phyloP scores from a whole-genome alignment of 2,329 filamentous ascomycete species.

The Beauveria pseudobassiana region DNA sequence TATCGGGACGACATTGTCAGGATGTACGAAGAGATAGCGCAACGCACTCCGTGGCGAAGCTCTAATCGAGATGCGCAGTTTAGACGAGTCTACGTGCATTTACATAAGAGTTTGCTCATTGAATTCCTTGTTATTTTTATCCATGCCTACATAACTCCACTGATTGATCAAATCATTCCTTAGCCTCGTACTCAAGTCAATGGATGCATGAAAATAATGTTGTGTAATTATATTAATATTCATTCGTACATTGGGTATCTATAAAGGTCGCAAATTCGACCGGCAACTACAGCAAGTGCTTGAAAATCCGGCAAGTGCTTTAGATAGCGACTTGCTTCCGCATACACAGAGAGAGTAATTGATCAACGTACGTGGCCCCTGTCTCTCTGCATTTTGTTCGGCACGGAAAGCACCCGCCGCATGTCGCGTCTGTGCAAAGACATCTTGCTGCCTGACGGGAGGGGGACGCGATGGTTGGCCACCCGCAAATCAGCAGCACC shows the following conservation, averaged over 20 bases:
- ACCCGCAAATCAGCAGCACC: background rate
- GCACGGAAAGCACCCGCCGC: constrained; percentile 9
- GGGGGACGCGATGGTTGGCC: background rate
- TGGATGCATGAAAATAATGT: background rate
- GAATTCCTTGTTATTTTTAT: too few relatives aligned
- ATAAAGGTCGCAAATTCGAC: background rate
- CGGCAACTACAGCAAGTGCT: too few relatives aligned
- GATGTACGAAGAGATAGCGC: constrained; percentile 49
- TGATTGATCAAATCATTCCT: too few relatives aligned
- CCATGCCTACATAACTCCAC: too few relatives aligned
- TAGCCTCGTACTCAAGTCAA: too few relatives aligned
- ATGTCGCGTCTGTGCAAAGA: background rate
- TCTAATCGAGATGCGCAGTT: constrained; percentile 23
- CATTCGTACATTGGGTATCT: background rate
- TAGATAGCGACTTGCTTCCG: constrained; percentile 8
- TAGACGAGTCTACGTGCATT: too few relatives aligned
- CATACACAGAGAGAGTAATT: constrained; percentile 17
- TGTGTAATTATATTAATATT: background rate
- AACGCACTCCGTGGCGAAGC: constrained; percentile 33
- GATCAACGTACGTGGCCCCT: constrained; percentile 15
- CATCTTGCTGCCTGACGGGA: background rate
- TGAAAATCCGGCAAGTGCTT: background rate
- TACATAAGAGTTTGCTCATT: too few relatives aligned
- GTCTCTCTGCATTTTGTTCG: background rate
- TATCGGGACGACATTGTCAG: constrained; percentile 46